Conservation (phyloP, 2,329 filamentous ascomycete species). For the Colletotrichum ledebouriae region DNA sequence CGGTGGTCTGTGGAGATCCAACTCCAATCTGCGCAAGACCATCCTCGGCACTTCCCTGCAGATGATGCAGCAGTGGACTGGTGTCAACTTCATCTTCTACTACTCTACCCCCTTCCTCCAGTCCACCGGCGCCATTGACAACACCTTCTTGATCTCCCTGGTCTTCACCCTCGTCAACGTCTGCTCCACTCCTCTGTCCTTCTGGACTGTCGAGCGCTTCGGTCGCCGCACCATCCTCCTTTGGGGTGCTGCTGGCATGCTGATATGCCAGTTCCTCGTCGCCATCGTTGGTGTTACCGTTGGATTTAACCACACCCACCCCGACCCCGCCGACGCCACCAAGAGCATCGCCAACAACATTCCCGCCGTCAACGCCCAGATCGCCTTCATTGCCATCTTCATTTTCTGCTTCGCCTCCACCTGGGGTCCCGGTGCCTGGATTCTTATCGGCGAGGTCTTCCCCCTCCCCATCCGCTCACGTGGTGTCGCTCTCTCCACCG, state of each 20-base stretch:
- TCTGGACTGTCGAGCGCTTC: constrained; percentile 86
- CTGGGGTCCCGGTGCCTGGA: constrained; percentile 87
- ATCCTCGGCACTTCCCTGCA: constrained; percentile 80
- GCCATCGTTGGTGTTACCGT: constrained; percentile 79
- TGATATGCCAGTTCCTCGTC: constrained; percentile 88
- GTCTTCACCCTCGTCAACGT: constrained; percentile 93
- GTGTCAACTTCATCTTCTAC: constrained; percentile 95
- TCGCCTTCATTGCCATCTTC: constrained; percentile 91
- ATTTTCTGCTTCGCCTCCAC: constrained; percentile 94
- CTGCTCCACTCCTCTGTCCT: constrained; percentile 85
- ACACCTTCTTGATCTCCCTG: constrained; percentile 86
- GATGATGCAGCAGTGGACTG: constrained; percentile 87
- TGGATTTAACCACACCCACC: constrained; percentile 65
- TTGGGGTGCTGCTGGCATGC: constrained; percentile 84
- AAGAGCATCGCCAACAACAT: constrained; percentile 64
- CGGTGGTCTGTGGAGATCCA: constrained; percentile 72
- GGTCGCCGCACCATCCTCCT: constrained; percentile 87
- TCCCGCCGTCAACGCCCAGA: constrained; percentile 75
- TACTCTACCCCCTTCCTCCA: constrained; percentile 88
- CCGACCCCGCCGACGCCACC: constrained; percentile 56
- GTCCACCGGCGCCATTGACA: constrained; percentile 79
- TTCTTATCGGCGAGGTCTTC: constrained; percentile 91
- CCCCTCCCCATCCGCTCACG: constrained; percentile 89
- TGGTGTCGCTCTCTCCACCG: constrained; percentile 87
- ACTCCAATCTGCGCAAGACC: constrained; percentile 78